Percentiles rank a stretch among this genome's conserved stretches.
Evolutionary conservation across 305 asterid species (phyloP).

Genomic region (Fraxinus velutina): DNA sequence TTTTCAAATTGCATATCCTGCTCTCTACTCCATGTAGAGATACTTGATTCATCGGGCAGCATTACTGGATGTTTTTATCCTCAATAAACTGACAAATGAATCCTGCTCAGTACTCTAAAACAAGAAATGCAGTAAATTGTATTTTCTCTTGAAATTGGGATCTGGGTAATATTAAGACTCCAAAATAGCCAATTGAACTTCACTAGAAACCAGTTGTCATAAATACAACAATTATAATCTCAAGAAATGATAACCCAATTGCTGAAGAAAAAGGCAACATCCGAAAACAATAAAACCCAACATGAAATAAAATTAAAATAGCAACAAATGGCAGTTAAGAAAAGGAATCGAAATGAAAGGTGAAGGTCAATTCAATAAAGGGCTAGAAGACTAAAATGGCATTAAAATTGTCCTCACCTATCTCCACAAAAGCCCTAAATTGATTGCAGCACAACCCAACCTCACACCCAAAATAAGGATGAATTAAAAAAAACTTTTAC

Average conservation of each 20-base stretch:
- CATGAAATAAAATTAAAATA: not conserved
- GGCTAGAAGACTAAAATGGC: constrained; percentile 14
- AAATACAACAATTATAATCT: constrained; percentile 14
- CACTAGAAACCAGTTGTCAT: constrained; percentile 17
- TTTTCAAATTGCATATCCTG: constrained; percentile 76
- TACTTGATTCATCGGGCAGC: constrained; percentile 61
- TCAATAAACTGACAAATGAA: not conserved
- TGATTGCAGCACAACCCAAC: constrained; percentile 3
- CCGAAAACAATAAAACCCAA: not conserved
- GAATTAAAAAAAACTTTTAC: not conserved
- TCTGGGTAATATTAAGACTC: constrained; percentile 3
- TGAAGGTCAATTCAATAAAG: constrained; percentile 30
- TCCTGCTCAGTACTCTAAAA: constrained; percentile 12
- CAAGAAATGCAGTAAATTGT: constrained; percentile 20
- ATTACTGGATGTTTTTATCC: constrained; percentile 24
- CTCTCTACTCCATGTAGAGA: constrained; percentile 76
- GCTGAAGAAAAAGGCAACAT: not conserved
- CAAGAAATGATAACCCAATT: not conserved
- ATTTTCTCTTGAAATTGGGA: not conserved
- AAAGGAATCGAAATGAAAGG: constrained; percentile 8
- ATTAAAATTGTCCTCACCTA: constrained; percentile 9
- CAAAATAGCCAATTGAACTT: constrained; percentile 25
- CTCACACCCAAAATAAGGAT: not conserved
- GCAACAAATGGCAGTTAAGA: not conserved
- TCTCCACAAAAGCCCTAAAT: constrained; percentile 11